Evolutionary conservation across 306 rosid species (phyloP), one percentile per base, ranked within the genome.

Genomic region (Astragalus glycyphyllos): DNA sequence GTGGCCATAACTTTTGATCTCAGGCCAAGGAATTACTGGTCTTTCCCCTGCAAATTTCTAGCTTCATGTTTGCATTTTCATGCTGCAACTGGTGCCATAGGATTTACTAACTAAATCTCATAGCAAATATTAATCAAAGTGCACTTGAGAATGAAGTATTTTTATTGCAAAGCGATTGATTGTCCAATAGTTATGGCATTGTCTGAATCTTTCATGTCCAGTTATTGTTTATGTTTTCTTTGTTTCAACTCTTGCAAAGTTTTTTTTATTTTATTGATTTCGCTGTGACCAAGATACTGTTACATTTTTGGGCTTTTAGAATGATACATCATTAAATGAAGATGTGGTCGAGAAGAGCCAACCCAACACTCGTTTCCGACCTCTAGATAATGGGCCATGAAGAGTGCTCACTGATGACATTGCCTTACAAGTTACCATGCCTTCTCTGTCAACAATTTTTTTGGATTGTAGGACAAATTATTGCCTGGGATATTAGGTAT

Each of bases 311-410:
- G 54, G 65, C 31, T 31, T 29, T 13, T 8, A 16, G 65, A 14
- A 41, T 11, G 37, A 12, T 40, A 44, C 6, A 68, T 45, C 44
- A 69, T 40, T 42, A 29, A 13, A 54, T 23, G 56, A 44, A 69
- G 53, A 54, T 69, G 40, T 8, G 8, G 37, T 41, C 7, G 17
- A 57, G 40, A 44, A 26, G 44, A 11, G 16, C 29, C 75, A 57
- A 70, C 5, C 66, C 15, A 31, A 45, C 46, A 38, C 31, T 9
- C 11, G 16, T 29, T 8, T n/a, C 13, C 7, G 6, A 53, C 3
- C 48, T 6, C 17, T 41, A 26, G 65, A 55, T 41, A 9, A 46
- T 67, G 34, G 46, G 8, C 16, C 29, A 3, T 13, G 65, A 47
- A 56, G n/a, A 31, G 60, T 55, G 29, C 14, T 26, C 38, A 1